Percentiles rank a stretch among this genome's conserved stretches.
phyloP scores from a whole-genome alignment of 1,284 basidiomycete genomes.

The Schizophyllum amplum region DNA sequence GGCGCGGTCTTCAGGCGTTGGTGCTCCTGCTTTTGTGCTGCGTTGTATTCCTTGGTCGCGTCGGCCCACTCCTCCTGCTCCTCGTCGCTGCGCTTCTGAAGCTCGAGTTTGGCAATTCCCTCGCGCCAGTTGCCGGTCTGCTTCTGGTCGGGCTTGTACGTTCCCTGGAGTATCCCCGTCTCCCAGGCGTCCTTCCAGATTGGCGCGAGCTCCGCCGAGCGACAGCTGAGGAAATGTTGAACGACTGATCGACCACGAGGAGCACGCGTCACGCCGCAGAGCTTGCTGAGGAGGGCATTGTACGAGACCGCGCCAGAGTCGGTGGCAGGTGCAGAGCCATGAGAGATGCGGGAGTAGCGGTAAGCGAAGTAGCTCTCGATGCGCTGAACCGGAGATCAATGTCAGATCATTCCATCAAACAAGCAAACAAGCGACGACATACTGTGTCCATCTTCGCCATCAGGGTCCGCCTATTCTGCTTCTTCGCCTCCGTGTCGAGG shows the following conservation, averaged over 20 bases:
- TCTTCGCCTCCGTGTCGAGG: background rate
- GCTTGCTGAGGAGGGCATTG: background rate
- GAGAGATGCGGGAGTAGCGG: background rate
- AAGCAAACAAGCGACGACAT: background rate
- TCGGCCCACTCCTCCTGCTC: background rate
- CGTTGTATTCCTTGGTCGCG: background rate
- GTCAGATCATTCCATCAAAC: too few species aligned
- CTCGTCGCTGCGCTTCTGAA: background rate
- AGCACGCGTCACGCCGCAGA: background rate
- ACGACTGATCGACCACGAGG: background rate
- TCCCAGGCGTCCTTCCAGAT: background rate
- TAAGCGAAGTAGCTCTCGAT: background rate
- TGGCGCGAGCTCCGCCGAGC: background rate
- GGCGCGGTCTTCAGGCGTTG: background rate
- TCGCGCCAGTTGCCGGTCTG: background rate
- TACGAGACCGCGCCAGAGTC: background rate
- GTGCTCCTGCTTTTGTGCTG: background rate
- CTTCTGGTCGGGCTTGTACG: background rate
- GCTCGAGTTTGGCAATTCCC: background rate
- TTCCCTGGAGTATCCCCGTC: too few species aligned
- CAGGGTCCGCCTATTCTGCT: background rate
- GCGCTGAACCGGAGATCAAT: background rate
- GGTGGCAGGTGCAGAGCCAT: background rate
- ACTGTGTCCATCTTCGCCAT: background rate
- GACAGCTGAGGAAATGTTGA: background rate